Conservation (phyloP, 179 eudicot genomes). For the Carnegiea gigantea region DNA sequence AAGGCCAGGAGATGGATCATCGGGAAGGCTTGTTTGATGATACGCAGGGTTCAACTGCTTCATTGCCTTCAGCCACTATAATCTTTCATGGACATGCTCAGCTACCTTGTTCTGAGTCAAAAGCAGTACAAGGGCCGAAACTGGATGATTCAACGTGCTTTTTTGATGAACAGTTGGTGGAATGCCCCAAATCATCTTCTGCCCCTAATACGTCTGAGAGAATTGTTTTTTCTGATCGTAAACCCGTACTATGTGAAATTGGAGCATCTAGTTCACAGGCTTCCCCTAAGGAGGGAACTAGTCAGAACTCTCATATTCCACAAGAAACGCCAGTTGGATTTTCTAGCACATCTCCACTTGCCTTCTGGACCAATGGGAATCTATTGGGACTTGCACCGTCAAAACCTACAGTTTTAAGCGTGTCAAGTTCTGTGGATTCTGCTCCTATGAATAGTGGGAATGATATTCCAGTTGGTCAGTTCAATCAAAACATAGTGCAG, state of each 20-base stretch:
- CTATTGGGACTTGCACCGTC: conserved; percentile 84
- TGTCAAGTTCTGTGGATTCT: conserved; percentile 28
- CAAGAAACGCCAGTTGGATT: conserved; percentile 30
- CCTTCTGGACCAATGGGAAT: conserved; percentile 83
- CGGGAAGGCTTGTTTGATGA: neutral
- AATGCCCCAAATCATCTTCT: conserved; percentile 1
- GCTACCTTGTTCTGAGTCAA: conserved; percentile 10
- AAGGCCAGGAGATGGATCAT: neutral
- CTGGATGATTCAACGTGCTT: conserved; percentile 15
- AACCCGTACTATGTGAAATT: conserved; percentile 29
- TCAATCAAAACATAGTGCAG: conserved; percentile 15
- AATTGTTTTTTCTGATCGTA: conserved; percentile 14
- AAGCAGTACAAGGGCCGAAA: conserved; percentile 14
- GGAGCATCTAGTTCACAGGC: conserved; percentile 26
- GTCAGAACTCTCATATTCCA: conserved; percentile 1
- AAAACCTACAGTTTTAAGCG: conserved; percentile 71
- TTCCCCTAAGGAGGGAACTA: conserved; percentile 12
- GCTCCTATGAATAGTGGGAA: conserved; percentile 22
- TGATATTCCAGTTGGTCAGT: conserved; percentile 26
- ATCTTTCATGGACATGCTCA: conserved; percentile 5
- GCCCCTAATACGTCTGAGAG: conserved; percentile 13
- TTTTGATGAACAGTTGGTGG: conserved; percentile 22
- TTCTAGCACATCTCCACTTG: conserved; percentile 41
- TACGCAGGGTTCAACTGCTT: neutral
- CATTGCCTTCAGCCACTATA: conserved; percentile 6